Percentiles rank a stretch among this genome's conserved stretches.
Conservation (phyloP, 805 yeast species). For the Maudiozyma pseudohumilis region DNA sequence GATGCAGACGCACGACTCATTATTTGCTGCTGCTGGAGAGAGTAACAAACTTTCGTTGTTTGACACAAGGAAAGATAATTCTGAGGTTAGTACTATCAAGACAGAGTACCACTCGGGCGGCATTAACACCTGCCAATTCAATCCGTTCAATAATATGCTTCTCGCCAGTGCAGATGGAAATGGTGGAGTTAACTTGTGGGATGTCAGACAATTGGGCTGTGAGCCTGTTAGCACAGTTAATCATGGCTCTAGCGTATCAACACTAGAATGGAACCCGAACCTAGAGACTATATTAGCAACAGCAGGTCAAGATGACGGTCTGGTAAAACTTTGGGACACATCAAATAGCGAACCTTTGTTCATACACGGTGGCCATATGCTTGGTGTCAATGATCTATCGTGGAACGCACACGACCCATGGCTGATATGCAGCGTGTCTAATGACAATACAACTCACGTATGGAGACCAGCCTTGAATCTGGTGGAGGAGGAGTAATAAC, state of each 20-base stretch:
- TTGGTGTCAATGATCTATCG: constrained; percentile 73
- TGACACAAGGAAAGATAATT: constrained; percentile 40
- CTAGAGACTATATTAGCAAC: constrained; percentile 47
- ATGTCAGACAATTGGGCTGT: constrained; percentile 39
- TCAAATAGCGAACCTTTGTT: constrained; percentile 36
- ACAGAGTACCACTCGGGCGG: constrained; percentile 22
- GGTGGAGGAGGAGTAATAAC: constrained; percentile 17
- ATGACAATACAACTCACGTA: constrained; percentile 78
- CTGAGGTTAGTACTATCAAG: constrained; percentile 1
- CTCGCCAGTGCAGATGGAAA: constrained; percentile 58
- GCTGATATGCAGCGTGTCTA: constrained; percentile 67
- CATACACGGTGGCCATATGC: constrained; percentile 76
- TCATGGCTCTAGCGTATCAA: constrained; percentile 47
- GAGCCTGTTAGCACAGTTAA: constrained; percentile 23
- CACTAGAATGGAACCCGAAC: constrained; percentile 64
- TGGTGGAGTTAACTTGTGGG: constrained; percentile 56
- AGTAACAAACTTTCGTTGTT: constrained; percentile 39
- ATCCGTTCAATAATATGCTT: constrained; percentile 43
- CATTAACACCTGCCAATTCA: constrained; percentile 51
- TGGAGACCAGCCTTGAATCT: constrained; percentile 56
- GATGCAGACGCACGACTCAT: constrained; percentile 49
- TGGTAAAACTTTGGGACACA: constrained; percentile 55
- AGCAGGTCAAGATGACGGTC: constrained; percentile 54
- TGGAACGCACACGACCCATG: constrained; percentile 72
- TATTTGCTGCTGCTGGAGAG: constrained; percentile 64